A percentile compares a stretch with the other conserved stretches of the same genome.
Evolutionary conservation across 225 moss, liverwort and hornwort genomes (phyloP).

Genomic region (Pseudoscleropodium purum): DNA sequence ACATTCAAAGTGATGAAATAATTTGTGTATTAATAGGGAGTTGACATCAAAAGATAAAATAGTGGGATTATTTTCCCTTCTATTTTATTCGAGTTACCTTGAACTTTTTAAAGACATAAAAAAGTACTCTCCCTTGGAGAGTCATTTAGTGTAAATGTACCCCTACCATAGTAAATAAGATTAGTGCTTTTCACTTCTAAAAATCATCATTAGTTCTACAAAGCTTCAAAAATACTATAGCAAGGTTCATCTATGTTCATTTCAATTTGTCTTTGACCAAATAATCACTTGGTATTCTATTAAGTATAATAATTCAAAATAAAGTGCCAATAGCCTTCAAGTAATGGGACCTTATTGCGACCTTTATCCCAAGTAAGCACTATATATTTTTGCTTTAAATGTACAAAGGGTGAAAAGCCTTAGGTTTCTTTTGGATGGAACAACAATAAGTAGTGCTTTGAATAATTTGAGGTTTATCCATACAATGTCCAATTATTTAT

Average conservation of each 20-base stretch:
- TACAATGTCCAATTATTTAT: not conserved
- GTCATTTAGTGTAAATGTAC: not conserved
- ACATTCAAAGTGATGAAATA: not conserved
- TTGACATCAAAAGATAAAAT: not conserved
- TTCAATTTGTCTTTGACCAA: not conserved
- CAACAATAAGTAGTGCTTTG: not conserved
- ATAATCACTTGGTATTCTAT: not conserved
- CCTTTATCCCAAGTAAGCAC: fast-evolving
- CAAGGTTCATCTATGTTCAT: not conserved
- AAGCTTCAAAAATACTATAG: not conserved
- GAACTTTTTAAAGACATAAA: not conserved
- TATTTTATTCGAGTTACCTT: not conserved
- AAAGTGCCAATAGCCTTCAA: not conserved
- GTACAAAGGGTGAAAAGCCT: not conserved
- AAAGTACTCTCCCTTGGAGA: fast-evolving
- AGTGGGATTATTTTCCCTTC: not conserved
- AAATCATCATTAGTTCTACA: not conserved
- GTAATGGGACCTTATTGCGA: too few species aligned
- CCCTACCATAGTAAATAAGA: not conserved
- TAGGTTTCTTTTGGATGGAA: not conserved
- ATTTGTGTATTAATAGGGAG: not conserved
- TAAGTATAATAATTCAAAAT: not conserved
- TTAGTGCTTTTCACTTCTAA: not conserved
- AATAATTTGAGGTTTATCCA: not conserved
- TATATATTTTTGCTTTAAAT: not conserved